Base-by-base conservation (phyloP, 495 filamentous ascomycete species). In the Penicillium silybi region DNA sequence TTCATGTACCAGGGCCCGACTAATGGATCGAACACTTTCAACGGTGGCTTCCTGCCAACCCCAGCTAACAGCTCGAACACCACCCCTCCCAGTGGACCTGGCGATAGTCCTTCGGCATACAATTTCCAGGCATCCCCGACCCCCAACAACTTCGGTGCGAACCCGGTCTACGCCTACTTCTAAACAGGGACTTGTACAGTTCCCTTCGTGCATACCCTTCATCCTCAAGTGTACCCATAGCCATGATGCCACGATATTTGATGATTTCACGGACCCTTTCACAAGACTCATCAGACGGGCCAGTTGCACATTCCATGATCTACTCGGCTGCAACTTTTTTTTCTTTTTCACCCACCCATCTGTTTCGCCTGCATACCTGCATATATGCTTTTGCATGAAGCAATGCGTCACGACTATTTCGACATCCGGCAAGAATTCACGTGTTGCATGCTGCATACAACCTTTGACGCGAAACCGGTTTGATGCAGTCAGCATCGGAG, bases 201-300 rank as follows among this genome's bases (percentile, higher is more conserved):
- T 41, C 47, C 44, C 35, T 50, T 46, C 50, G 48, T 54, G 55
- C 49, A 53, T 57, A 50, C 50, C 39, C 52, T 61, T 44, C 39
- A 41, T 51, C 54, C 57, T 59, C 59, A 61, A 56, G 43, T 76
- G 73, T 76, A 76, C 66, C 62, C 69, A 70, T 74, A 74, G 50
- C 65, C 48, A 76, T 53, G 73, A 76, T 66, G 66, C 61, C 52
- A 76, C 65, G 73, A 76, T 67, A 52, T 50, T 57, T 69, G 57
- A 75, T 66, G 72, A 77, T 53, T 74, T 68, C 50, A 75, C 70
- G 72, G 66, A 66, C 64, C 57, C 41, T 52, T 50, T 59, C 59
- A 66, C 58, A 65, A 53, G 45, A 52, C 54, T 63, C 68, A 71
- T 55, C 58, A 54, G 60, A 56, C 53, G 56, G 67, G 58, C 50